Base-by-base conservation (phyloP, 805 yeast genomes). In the Diddensiella santjacobensis region DNA sequence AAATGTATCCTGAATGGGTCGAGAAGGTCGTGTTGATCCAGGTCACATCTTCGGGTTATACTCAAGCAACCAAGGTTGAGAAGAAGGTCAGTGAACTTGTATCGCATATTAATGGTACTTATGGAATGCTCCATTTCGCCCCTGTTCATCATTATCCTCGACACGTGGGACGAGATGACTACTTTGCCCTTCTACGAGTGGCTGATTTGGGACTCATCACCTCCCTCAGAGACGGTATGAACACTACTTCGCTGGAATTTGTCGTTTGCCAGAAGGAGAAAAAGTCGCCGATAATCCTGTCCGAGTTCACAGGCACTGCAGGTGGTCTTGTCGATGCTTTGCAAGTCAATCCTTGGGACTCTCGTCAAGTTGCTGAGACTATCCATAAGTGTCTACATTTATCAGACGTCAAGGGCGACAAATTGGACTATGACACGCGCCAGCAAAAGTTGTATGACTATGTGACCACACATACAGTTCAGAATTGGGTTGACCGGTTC, bases 261-360 rank as follows among this genome's bases (percentile, higher is more conserved):
- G 93, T 90, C 40, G 81, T 90, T 39, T 87, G 96, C 57, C 82
- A 87, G 59, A 71, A 78, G 52, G 61, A 65, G 31, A 77, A 81
- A 52, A 71, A 74, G 53, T 78, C 85, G 2, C 96, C 98, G 0
- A 74, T 95, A 60, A 80, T 93, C 33, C 70, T 93, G 40, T 86
- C 96, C 19, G 99, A 93, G 69, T 93, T 93, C 63, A 85, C 95
- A 48, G 99, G 99, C 40, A 82, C 95, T 2, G 87, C 96, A 0
- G 50, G 59, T n/a, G 45, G 57, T 13, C 53, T 71, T 18, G 50
- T 56, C 8, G 73, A 68, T 22, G 71, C 72, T n/a, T 74, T 87
- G 44, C 78, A 84, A 54, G 93, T 93, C 30, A 93, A 93, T 58
- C 99, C 99, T 4, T 93, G 97, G 96, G 98, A 93, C 68, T 76